A percentile compares a stretch with the other conserved stretches of the same genome.
These are phyloP conservation scores for Rhizopus arrhizus DNA, from an alignment of 371 early-diverging fungal species.

Conservation along the genomic window DNA sequence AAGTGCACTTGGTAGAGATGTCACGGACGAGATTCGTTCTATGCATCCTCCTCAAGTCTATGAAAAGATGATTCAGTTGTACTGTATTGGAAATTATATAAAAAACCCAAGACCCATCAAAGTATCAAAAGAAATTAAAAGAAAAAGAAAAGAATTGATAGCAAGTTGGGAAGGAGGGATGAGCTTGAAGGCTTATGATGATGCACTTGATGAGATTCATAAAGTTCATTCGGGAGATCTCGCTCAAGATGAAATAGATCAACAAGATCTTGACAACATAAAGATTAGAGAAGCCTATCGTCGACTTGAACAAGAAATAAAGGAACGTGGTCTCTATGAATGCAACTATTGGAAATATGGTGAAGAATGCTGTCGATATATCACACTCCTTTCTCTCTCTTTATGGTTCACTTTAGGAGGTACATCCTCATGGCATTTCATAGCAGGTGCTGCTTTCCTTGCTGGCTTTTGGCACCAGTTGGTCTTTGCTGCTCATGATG, in stretches of 20 bases:
- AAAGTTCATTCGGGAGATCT: constrained; percentile 29
- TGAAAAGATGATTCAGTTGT: constrained; percentile 72
- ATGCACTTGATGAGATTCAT: constrained; percentile 36
- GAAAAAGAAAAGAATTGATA: constrained; percentile 4
- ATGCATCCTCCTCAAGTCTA: constrained; percentile 88
- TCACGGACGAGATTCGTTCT: constrained; percentile 86
- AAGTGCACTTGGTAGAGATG: constrained; percentile 88
- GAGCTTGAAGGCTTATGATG: constrained; percentile 38
- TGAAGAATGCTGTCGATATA: constrained; percentile 72
- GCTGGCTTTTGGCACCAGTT: constrained; percentile 91
- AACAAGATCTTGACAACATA: constrained; percentile 38
- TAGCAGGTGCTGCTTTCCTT: constrained; percentile 62
- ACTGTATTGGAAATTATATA: constrained; percentile 70
- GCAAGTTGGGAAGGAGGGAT: constrained; percentile 42
- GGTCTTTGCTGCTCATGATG: constrained; percentile 92
- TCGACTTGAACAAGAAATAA: constrained; percentile 66
- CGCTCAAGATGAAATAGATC: constrained; percentile 12
- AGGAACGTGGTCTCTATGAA: constrained; percentile 65
- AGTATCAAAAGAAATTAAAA: not conserved
- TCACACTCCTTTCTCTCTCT: constrained; percentile 58
- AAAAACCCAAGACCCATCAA: constrained; percentile 18
- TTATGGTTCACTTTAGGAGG: constrained; percentile 71
- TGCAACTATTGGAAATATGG: constrained; percentile 80
- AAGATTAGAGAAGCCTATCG: constrained; percentile 63
- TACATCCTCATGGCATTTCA: constrained; percentile 60